Conservation (phyloP, 768 basidiomycete species). For the Daedalea quercina region DNA sequence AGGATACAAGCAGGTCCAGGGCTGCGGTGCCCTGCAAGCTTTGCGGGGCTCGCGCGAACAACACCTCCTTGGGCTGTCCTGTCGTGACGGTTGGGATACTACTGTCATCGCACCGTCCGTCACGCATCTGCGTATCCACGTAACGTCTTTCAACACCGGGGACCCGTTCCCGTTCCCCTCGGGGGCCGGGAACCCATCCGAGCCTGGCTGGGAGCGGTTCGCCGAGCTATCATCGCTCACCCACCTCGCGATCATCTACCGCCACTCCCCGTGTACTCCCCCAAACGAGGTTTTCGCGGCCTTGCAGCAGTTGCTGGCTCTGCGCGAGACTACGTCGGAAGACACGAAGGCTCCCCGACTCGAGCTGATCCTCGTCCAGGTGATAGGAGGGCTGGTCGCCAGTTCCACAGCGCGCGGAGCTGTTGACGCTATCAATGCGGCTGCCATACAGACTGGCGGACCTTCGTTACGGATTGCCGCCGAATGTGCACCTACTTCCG, state of each 20-base stretch:
- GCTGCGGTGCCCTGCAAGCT: constrained; percentile 13
- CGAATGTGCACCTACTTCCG: constrained; percentile 20
- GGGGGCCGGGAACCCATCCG: not conserved
- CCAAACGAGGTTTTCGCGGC: constrained; percentile 11
- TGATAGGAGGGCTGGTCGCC: constrained; percentile 14
- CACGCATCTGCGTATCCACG: constrained; percentile 28
- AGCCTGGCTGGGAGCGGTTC: constrained; percentile 18
- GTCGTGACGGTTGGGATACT: constrained; percentile 30
- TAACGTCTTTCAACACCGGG: constrained; percentile 17
- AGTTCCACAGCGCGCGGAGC: constrained; percentile 9
- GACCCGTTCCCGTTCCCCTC: constrained; percentile 11
- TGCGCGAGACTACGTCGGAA: not conserved
- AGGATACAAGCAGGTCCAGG: constrained; percentile 16
- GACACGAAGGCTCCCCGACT: constrained; percentile 8
- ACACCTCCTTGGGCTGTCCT: constrained; percentile 28
- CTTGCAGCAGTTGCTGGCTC: constrained; percentile 11
- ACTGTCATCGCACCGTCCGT: constrained; percentile 23
- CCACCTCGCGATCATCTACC: constrained; percentile 26
- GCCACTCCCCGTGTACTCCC: constrained; percentile 9
- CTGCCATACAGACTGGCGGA: constrained; percentile 14
- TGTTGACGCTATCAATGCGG: constrained; percentile 14
- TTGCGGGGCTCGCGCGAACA: constrained; percentile 21
- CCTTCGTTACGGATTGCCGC: constrained; percentile 19
- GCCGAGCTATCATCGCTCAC: constrained; percentile 21
- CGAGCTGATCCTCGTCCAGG: constrained; percentile 20